Evolutionary conservation across 768 basidiomycete genomes (phyloP), one percentile per base, ranked within the genome.

Genomic region (Pleurotus platypus): DNA sequence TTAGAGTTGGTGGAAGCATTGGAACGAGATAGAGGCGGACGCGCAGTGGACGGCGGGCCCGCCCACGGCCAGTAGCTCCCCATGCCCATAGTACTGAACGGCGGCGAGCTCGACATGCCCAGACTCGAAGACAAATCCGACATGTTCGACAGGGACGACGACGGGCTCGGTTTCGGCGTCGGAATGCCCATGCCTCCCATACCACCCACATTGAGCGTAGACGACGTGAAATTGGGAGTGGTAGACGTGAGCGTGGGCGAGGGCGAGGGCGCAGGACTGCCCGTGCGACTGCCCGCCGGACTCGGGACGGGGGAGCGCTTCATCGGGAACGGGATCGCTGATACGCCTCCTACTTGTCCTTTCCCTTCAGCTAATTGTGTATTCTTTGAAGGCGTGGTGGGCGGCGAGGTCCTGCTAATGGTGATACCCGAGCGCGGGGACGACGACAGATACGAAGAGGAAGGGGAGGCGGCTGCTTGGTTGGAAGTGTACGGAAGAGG

Each of bases 51-150:
- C 7, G 13, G 51, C 38, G 38, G 49, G 2, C 15, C 49, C 49
- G 49, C 53, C 60, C 60, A 60, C 7, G 60, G 51, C 60, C 60
- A 60, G 43, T 55, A 57, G 30, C 57, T 35, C 1, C 49, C 18
- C 22, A 57, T 5, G 0, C 15, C 11, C 27, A 30, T 15, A 12
- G 27, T 37, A n/a, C 49, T 45, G 45, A 58, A 45, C 56, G 24
- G 56, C 24, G 22, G 45, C 30, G 51, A 38, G 18, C n/a, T 53
- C 15, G 30, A 39, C 49, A 18, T 37, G 5, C 46, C 46, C 47
- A 27, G n/a, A 43, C 18, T 15, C 15, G 42, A 43, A 2, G 42
- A 43, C 2, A 20, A 9, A 43, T 35, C 30, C 7, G 30, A 35
- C 30, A 35, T 35, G 9, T 35, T 35, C 9, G 30, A 35, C 2